A percentile compares a stretch with the other conserved stretches of the same genome.
phyloP scores from a whole-genome alignment of 2,329 filamentous ascomycete species.

The Sclerotinia spermophila region DNA sequence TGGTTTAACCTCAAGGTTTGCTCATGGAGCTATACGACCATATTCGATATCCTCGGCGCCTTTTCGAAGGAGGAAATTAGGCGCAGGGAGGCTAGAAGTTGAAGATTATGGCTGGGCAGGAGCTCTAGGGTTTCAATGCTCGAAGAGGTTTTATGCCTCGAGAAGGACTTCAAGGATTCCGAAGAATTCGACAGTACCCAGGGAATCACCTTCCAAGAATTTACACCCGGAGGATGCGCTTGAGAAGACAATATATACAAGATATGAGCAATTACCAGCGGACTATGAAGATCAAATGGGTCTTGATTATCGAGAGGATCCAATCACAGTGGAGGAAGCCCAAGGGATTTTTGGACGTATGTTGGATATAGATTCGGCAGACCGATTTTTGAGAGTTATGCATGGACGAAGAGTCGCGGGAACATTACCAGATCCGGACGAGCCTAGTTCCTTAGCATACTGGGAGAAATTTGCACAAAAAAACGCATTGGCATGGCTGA shows the following conservation, averaged over 20 bases:
- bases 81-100: not conserved
- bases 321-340: constrained; percentile 49
- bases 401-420: constrained; percentile 63
- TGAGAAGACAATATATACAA: constrained; percentile 40
- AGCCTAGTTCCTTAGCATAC: constrained; percentile 31
- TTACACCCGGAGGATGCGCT: constrained; percentile 1
- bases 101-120: not conserved
- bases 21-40: constrained; percentile 21
- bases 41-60: constrained; percentile 21
- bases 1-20: constrained; percentile 29
- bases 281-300: constrained; percentile 55
- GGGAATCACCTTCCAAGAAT: constrained; percentile 16
- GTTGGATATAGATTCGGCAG: constrained; percentile 46
- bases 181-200: not conserved
- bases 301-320: constrained; percentile 49
- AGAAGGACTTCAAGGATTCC: not conserved
- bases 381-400: constrained; percentile 53
- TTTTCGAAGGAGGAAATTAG: not conserved
- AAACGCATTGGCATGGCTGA: constrained; percentile 53
- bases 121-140: constrained; percentile 14
- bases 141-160: constrained; percentile 13
- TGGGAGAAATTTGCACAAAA: constrained; percentile 39
- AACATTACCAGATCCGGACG: constrained; percentile 56
- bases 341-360: constrained; percentile 48
- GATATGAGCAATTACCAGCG: constrained; percentile 56